Conservation (phyloP, 2,329 filamentous ascomycete genomes). For the Colletotrichum sp. region DNA sequence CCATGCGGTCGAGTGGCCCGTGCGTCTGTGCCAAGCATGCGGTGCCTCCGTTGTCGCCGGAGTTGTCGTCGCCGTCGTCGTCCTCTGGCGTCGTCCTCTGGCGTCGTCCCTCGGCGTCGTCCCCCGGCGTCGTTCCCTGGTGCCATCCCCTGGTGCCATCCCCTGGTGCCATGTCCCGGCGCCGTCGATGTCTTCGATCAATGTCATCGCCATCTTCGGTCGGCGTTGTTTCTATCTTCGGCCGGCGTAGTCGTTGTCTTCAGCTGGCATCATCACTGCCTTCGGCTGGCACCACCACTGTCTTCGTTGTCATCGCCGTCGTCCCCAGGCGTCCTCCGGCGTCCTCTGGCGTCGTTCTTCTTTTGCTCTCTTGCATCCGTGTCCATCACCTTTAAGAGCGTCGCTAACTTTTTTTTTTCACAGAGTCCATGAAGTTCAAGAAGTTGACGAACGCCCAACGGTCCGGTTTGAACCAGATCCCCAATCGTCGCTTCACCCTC, state of each 20-base stretch:
- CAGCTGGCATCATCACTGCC: background rate
- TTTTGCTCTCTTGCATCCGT: background rate
- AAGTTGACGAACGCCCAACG: constrained; percentile 97
- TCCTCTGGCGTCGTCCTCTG: background rate
- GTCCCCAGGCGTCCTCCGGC: background rate
- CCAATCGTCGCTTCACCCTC: constrained; percentile 95
- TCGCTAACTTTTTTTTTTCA: background rate
- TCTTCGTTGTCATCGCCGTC: background rate
- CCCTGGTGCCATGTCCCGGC: accelerated
- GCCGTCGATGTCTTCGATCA: background rate
- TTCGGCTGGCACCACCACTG: no score
- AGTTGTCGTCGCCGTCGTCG: background rate
- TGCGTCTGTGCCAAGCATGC: accelerated
- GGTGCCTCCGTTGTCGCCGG: background rate
- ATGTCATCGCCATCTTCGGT: background rate
- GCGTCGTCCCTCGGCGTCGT: background rate
- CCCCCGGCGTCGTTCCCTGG: background rate
- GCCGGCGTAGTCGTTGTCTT: background rate
- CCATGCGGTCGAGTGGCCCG: background rate
- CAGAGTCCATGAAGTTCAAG: constrained; percentile 90
- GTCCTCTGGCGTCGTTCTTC: background rate
- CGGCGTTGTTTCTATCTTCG: background rate
- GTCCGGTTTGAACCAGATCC: constrained; percentile 97
- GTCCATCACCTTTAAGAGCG: background rate
- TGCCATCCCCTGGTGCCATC: no score